Evolutionary conservation across 2,329 filamentous ascomycete species (phyloP).

Genomic region (Sporothrix euskadiensis): DNA sequence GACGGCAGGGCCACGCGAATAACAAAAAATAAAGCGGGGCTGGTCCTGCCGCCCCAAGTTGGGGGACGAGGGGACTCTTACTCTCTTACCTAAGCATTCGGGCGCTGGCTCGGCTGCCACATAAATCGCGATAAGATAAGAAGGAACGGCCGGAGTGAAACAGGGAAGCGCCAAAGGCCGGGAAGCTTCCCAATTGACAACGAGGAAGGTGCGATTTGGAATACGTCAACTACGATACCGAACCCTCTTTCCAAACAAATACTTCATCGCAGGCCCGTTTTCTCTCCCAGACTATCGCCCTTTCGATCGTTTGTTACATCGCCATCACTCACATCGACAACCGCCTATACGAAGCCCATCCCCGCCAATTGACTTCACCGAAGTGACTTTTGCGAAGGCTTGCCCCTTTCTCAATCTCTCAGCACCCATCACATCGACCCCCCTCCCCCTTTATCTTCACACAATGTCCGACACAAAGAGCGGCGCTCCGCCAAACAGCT

Average conservation of each 20-base stretch:
- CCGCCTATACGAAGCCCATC: background rate
- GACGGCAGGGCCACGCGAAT: slow-evolving; percentile 18
- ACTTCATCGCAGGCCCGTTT: background rate
- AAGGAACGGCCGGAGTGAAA: background rate
- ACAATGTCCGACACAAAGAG: slow-evolving; percentile 29
- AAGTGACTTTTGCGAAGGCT: background rate
- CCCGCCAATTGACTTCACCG: background rate
- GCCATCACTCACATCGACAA: background rate
- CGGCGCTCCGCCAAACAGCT: background rate
- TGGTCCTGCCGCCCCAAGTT: background rate
- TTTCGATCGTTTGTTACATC: background rate
- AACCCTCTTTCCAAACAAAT: background rate
- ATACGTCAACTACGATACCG: background rate
- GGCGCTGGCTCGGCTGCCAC: background rate
- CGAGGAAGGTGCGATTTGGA: slow-evolving; percentile 6
- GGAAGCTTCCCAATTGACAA: background rate
- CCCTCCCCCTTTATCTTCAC: background rate
- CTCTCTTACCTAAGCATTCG: background rate
- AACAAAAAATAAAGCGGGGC: slow-evolving; percentile 22
- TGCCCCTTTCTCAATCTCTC: background rate
- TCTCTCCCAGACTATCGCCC: background rate
- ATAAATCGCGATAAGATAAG: slow-evolving; percentile 4
- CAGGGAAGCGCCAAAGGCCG: background rate
- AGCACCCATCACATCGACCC: background rate
- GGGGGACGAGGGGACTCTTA: background rate